These are phyloP conservation scores for Persicaria tinctoria DNA, from an alignment of 148 eudicot genomes.

Conservation along the genomic window DNA sequence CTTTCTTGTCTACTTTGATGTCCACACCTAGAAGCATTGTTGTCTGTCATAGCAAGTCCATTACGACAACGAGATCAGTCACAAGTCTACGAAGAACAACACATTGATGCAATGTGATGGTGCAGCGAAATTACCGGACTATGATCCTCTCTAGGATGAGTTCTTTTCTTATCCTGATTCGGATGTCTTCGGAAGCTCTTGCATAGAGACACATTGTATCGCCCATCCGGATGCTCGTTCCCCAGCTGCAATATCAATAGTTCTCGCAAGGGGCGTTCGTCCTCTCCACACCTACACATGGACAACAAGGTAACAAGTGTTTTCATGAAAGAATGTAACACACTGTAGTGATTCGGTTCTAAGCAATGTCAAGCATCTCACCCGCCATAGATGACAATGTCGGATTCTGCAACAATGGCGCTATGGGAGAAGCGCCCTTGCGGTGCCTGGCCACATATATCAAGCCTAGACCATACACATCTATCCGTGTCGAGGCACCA, in stretches of 20 bases:
- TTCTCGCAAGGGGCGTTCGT: constrained; percentile 76
- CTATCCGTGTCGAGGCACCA: constrained; percentile 58
- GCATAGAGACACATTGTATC: constrained; percentile 36
- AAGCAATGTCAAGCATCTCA: constrained; percentile 17
- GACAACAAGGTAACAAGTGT: background rate
- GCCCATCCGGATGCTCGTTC: constrained; percentile 40
- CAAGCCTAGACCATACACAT: constrained; percentile 58
- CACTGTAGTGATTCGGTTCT: background rate
- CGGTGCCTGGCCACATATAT: constrained; percentile 49
- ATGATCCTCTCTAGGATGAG: constrained; percentile 23
- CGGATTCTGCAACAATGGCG: constrained; percentile 45
- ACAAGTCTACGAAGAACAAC: no score
- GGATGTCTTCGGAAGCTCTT: constrained; percentile 32
- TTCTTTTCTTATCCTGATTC: constrained; percentile 29
- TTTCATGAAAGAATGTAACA: background rate
- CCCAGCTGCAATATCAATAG: constrained; percentile 66
- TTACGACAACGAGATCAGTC: background rate
- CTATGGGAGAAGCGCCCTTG: constrained; percentile 94
- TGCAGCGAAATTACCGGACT: constrained; percentile 23
- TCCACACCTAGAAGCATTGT: constrained; percentile 32
- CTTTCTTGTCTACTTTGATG: constrained; percentile 27
- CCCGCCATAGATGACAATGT: constrained; percentile 81
- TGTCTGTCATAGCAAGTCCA: constrained; percentile 25
- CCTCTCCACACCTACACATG: constrained; percentile 72
- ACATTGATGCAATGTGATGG: no score